Base-by-base conservation (phyloP, 176 grass and related monocot genomes). In the Tuctoria greenei region DNA sequence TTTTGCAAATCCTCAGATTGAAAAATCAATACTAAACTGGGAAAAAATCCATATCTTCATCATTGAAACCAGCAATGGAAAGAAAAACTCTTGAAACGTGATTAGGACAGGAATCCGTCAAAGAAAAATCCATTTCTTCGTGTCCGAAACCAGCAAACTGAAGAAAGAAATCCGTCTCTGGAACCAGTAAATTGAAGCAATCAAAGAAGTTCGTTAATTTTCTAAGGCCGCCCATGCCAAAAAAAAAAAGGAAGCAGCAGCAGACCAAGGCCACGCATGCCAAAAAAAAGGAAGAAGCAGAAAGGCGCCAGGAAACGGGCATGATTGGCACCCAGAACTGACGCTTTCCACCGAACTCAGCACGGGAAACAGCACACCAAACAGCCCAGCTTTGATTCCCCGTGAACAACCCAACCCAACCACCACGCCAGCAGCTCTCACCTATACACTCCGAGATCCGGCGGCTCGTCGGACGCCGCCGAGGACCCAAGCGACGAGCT, bases 381-480 rank as follows among this genome's bases (percentile, higher is more conserved):
- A 74, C 77, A 14, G 54, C n/a, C 0, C 23, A 83, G 49, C 34
- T 83, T 79, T 74, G 21, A 8, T 12, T 25, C 43, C 21, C 75
- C 56, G 49, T 57, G 81, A 80, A 66, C 71, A 20, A 56, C 23
- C 18, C 7, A 54, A 54, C 50, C 54, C 23, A 69, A 69, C 78
- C 20, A 82, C 50, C 61, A 7, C 40, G 16, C 15, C 46, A 35
- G 63, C 68, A 5, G 38, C 56, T 39, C 64, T 80, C 78, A 90
- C 91, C 91, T 88, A 73, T 74, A 81, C 54, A 72, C 39, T 2
- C 71, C 88, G 40, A 88, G 85, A 90, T 88, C 91, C 75, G 76
- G 65, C 40, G 67, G 73, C 47, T 90, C 91, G 67, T 93, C 91
- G 45, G 85, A 93, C 25, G 91, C 87, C 62, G 80, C 82, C 36